Evolutionary conservation across 768 basidiomycete species (phyloP).

Genomic region (Pseudohyphozyma bogoriensis): DNA sequence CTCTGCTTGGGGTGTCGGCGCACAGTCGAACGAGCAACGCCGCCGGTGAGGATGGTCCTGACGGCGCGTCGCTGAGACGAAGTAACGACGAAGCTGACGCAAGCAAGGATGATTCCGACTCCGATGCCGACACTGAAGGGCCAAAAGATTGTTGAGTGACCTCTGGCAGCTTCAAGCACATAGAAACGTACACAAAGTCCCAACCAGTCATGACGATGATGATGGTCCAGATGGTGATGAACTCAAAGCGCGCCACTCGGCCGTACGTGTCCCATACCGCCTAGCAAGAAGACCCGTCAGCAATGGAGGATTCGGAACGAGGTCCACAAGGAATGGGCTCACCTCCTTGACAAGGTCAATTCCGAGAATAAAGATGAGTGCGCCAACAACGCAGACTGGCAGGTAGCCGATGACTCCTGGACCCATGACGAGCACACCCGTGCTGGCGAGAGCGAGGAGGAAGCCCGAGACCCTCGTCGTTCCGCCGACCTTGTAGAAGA

Average conservation of each 20-base stretch:
- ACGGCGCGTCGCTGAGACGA: slow-evolving; percentile 79
- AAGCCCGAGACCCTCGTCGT: slow-evolving; percentile 72
- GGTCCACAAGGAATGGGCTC: background rate
- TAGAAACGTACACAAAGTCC: too few species aligned
- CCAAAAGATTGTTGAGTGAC: too few species aligned
- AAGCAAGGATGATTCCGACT: slow-evolving; percentile 84
- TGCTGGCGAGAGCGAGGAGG: slow-evolving; percentile 65
- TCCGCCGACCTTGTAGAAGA: slow-evolving; percentile 89
- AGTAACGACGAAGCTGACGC: slow-evolving; percentile 96
- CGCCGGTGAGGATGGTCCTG: slow-evolving; percentile 62
- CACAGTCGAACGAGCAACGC: slow-evolving; percentile 78
- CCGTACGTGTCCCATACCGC: slow-evolving; percentile 91
- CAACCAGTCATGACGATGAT: slow-evolving; percentile 73
- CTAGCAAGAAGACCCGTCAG: background rate
- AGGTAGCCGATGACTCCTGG: slow-evolving; percentile 85
- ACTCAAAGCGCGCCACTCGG: slow-evolving; percentile 63
- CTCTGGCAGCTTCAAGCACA: slow-evolving; percentile 29
- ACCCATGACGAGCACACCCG: slow-evolving; percentile 62
- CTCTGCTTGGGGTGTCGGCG: slow-evolving; percentile 68
- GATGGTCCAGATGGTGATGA: slow-evolving; percentile 41
- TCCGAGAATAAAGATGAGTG: slow-evolving; percentile 82
- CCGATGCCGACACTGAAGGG: slow-evolving; percentile 91
- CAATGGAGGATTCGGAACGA: background rate
- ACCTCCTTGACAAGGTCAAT: slow-evolving; percentile 82
- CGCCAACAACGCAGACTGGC: slow-evolving; percentile 34